phyloP scores from a whole-genome alignment of 1,139 yeast species.

The Saccharomyces hybrid region DNA sequence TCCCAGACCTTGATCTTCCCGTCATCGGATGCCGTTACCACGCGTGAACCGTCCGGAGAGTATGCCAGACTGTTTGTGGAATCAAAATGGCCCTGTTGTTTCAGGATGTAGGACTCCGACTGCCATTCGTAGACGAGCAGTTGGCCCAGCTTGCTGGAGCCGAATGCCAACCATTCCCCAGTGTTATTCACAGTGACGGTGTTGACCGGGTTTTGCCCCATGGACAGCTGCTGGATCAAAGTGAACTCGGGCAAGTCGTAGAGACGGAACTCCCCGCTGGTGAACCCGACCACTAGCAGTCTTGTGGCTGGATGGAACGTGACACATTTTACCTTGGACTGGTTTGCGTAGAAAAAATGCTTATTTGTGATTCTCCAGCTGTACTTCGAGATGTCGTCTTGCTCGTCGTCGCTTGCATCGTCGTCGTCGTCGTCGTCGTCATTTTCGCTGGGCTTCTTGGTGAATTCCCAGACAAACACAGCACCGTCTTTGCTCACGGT shows the following conservation, averaged over 20 bases:
- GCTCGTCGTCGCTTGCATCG: constrained; percentile 37
- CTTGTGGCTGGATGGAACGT: constrained; percentile 71
- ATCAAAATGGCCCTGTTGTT: constrained; percentile 97
- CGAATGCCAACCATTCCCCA: constrained; percentile 97
- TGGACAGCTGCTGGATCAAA: constrained; percentile 75
- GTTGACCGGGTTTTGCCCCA: constrained; percentile 87
- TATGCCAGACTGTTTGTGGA: constrained; percentile 75
- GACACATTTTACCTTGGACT: constrained; percentile 66
- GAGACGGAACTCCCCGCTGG: constrained; percentile 85
- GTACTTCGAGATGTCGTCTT: constrained; percentile 35
- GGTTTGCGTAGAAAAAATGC: constrained; percentile 62
- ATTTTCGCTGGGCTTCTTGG: constrained; percentile 39
- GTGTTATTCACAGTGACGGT: constrained; percentile 69
- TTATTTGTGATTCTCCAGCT: constrained; percentile 82
- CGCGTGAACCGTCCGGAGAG: constrained; percentile 89
- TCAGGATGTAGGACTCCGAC: constrained; percentile 86
- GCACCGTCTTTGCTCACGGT: constrained; percentile 96
- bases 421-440: constrained; percentile 34
- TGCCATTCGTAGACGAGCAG: constrained; percentile 97
- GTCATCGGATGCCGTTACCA: constrained; percentile 93
- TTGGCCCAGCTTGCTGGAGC: constrained; percentile 88
- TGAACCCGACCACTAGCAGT: constrained; percentile 80
- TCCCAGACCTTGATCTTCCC: constrained; percentile 98
- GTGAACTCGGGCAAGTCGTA: constrained; percentile 78
- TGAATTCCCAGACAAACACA: constrained; percentile 82